These are phyloP conservation scores for Aspergillus sclerotioniger DNA, from an alignment of 495 filamentous ascomycete genomes.

Conservation along the genomic window DNA sequence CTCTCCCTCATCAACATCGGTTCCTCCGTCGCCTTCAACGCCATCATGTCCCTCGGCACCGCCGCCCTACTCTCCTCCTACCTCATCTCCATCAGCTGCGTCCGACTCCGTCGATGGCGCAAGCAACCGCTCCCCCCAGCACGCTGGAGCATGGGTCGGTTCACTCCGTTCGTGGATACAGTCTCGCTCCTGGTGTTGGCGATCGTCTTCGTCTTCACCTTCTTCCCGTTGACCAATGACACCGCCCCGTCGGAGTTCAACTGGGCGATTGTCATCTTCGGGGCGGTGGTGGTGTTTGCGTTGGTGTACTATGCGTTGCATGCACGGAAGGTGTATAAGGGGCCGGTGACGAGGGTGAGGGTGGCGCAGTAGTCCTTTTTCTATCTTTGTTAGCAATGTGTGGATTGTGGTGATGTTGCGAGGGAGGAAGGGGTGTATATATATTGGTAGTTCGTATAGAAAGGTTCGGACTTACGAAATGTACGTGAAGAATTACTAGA, in stretches of 20 bases:
- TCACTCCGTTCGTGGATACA: constrained; percentile 22
- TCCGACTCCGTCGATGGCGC: constrained; percentile 36
- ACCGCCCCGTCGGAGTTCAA: background rate
- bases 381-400: too few relatives aligned
- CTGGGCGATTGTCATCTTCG: constrained; percentile 42
- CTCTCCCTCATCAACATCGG: constrained; percentile 48
- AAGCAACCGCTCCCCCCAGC: constrained; percentile 33
- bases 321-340: constrained; percentile 42
- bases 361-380: background rate
- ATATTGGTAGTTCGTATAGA: too few relatives aligned
- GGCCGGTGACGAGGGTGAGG: constrained; percentile 41
- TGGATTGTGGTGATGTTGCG: too few relatives aligned
- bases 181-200: constrained; percentile 41
- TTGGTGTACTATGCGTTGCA: constrained; percentile 45
- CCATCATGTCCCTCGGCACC: constrained; percentile 42
- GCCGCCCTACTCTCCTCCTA: constrained; percentile 45
- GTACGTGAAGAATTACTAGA: too few relatives aligned
- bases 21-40: constrained; percentile 47
- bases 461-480: too few relatives aligned
- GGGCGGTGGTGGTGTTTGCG: constrained; percentile 40
- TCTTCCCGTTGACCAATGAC: constrained; percentile 23
- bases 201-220: constrained; percentile 38
- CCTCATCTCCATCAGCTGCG: constrained; percentile 39
- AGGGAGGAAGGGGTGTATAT: too few relatives aligned
- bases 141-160: constrained; percentile 39